Base-by-base conservation (phyloP, 345 rosid species). In the Citrus mangshanensis region DNA sequence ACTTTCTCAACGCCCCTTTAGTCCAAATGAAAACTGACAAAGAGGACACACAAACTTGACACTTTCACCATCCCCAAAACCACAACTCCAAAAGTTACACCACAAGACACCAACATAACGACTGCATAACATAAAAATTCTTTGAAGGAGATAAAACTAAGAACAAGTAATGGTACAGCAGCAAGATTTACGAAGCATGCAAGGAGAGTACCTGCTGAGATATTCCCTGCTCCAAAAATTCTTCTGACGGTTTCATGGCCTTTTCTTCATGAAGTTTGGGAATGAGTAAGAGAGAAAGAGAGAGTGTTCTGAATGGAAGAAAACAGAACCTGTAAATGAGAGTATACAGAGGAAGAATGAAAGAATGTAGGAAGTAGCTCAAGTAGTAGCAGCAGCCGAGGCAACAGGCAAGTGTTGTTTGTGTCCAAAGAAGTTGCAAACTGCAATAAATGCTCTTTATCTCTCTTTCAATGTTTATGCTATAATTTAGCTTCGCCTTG, bases 221-320 rank as follows among this genome's bases (percentile, higher is more conserved):
- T 22, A 83, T 60, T 73, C 92, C 92, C 58, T 81, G 86, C 80
- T 91, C 94, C 67, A 81, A 62, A 63, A 65, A 71, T 61, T 79
- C 83, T 37, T 78, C 86, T 59, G 91, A 80, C 49, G 85, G 88
- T 87, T 76, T 83, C 94, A 89, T 91, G 85, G 81, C 81, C 80
- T 74, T 55, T 28, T 58, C 13, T 35, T 37, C 3, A 22, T 25
- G 14, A 66, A 12, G 51, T 61, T 61, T 74, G 27, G 40, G 18
- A 16, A 83, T 24, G 63, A 35, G 51, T 58, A 77, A 46, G 34
- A 56, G 35, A 59, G 18, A 71, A 63, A 76, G 12, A 30, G 63
- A 34, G 61, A 8, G 42, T 22, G 3, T 55, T 56, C 63, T 3
- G 78, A 67, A 78, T 79, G 81, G 74, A 80, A 79, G 81, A 65